Evolutionary conservation across 164 flowering plant genomes (phyloP).

Genomic region (Santalum album): DNA sequence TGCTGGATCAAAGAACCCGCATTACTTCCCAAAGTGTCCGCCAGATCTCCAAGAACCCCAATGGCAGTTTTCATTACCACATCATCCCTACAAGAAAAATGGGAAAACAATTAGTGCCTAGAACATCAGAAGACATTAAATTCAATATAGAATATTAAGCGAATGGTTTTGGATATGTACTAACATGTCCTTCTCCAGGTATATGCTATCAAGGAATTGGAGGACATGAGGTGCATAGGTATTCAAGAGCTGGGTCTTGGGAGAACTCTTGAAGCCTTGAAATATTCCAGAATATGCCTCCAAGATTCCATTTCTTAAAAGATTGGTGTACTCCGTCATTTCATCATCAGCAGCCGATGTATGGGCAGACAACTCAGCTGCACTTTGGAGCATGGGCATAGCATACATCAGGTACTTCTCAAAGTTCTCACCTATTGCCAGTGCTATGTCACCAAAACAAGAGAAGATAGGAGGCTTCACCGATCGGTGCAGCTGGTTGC

Average conservation of each 20-base stretch:
- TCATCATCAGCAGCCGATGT: constrained; percentile 47
- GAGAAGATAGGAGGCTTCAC: constrained; percentile 63
- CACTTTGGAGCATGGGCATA: constrained; percentile 68
- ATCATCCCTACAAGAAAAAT: constrained; percentile 51
- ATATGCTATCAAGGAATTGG: constrained; percentile 49
- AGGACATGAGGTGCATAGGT: constrained; percentile 48
- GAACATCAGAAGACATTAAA: neutral
- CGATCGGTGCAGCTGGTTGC: constrained; percentile 51
- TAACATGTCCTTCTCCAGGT: constrained; percentile 51
- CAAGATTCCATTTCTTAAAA: constrained; percentile 46
- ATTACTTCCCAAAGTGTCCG: constrained; percentile 71
- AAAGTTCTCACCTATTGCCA: constrained; percentile 59
- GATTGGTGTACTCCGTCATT: constrained; percentile 41
- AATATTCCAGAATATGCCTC: constrained; percentile 66
- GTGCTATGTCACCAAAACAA: constrained; percentile 57
- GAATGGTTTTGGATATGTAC: constrained; percentile 7
- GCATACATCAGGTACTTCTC: constrained; percentile 61
- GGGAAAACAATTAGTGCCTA: neutral
- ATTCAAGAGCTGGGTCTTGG: constrained; percentile 46
- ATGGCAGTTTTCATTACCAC: constrained; percentile 77
- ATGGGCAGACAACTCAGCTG: constrained; percentile 43
- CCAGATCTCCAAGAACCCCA: constrained; percentile 81
- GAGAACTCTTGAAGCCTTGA: constrained; percentile 53
- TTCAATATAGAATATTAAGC: too few species aligned
- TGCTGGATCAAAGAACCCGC: constrained; percentile 72